Percentiles rank a stretch among this genome's conserved stretches.
phyloP scores from a whole-genome alignment of 2,329 filamentous ascomycete genomes.

The Penicillium sp. region DNA sequence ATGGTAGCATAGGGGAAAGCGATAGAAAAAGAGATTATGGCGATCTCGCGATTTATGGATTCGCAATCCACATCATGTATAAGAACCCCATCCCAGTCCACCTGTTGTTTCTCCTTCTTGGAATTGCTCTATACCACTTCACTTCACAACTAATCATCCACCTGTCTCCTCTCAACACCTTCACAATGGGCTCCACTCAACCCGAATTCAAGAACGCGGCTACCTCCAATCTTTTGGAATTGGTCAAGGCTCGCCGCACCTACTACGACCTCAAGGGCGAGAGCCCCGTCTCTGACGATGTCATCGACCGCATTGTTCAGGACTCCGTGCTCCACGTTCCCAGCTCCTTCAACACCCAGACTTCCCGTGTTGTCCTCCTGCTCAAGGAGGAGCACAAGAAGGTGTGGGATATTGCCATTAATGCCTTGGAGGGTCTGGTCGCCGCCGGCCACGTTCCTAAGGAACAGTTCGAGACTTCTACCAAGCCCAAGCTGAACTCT shows the following conservation, averaged over 20 bases:
- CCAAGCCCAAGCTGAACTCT: conserved; percentile 47
- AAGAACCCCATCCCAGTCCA: neutral
- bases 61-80: neutral
- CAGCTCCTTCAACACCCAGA: conserved; percentile 83
- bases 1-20: neutral
- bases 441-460: conserved; percentile 54
- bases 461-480: conserved; percentile 49
- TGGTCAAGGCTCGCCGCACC: conserved; percentile 34
- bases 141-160: neutral
- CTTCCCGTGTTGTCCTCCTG: conserved; percentile 73
- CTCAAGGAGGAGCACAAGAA: conserved; percentile 81
- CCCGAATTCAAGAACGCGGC: conserved; percentile 35
- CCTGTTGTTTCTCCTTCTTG: neutral
- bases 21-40: neutral
- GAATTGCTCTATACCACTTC: neutral
- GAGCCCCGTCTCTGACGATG: conserved; percentile 35
- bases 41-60: neutral
- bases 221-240: conserved; percentile 32
- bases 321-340: conserved; percentile 66
- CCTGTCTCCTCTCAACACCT: conserved; percentile 21
- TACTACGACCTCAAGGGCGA: conserved; percentile 35
- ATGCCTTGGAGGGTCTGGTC: conserved; percentile 53
- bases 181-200: conserved; percentile 41
- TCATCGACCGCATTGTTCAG: conserved; percentile 32
- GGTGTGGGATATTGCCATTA: conserved; percentile 77